Evolutionary conservation across 108 stramenopile species (phyloP), one percentile per base, ranked within the genome.

Genomic region (Discostella pseudostelligera): DNA sequence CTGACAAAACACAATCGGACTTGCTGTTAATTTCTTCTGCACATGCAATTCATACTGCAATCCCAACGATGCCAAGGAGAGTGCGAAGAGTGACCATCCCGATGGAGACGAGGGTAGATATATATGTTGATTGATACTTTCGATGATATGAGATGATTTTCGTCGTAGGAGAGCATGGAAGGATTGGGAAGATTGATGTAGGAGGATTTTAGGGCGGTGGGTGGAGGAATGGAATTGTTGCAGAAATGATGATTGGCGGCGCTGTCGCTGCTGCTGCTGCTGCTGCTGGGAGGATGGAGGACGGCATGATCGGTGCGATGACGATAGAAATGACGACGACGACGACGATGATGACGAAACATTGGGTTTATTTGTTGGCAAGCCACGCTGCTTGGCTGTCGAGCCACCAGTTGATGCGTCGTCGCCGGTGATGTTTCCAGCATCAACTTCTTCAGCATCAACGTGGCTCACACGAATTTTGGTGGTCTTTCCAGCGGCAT

Each of bases 1-100:
- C 61, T 94, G 87, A 50, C 83, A 79, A 72, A 83, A 88, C 14
- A 89, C 84, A 17, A 69, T 37, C 2, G 89, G 89, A 17, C 87
- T 83, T 35, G 69, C 60, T 4, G 89, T 79, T 37, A 90, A 61
- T 14, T 45, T 54, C 39, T 63, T 65, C 54, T 87, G 87, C 28
- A 87, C 39, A 10, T 56, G 50, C 28, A 84, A 47, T 62, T 90
- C 89, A 51, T 86, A 86, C 25, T 72, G 85, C 39, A 87, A 39
- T 1, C 70, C 39, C 22, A 78, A 56, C n/a, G 87, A 80, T 8
- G 73, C 39, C 9, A 69, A 2, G 0, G 71, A 56, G 0, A 84
- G 74, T 8, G 79, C n/a, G n/a, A 81, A 28, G 0, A 79, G 64
- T 0, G 84, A 62, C 92, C 89, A 90, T 35, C 85, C 85, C 14